A percentile compares a stretch with the other conserved stretches of the same genome.
phyloP scores from a whole-genome alignment of 345 rosid species.

The Viola odorata region DNA sequence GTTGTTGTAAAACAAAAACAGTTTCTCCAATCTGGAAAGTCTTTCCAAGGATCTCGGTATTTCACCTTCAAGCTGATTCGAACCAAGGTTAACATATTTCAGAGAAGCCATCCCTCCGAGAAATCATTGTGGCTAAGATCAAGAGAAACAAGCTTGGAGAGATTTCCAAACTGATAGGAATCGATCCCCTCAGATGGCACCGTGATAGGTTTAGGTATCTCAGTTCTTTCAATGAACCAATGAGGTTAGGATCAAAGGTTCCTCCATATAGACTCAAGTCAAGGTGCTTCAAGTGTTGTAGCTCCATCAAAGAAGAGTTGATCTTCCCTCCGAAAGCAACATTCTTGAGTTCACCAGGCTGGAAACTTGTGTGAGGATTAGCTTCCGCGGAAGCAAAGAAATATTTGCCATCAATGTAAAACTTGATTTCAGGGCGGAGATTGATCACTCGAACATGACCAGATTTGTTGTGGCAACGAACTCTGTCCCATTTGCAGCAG shows the following conservation, averaged over 20 bases:
- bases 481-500: conserved; percentile 9
- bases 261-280: not conserved
- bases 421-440: not conserved
- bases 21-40: not conserved
- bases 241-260: not conserved
- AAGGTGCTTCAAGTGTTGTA: conserved; percentile 3
- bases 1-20: not conserved
- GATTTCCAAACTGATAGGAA: not conserved
- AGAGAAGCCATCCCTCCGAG: not conserved
- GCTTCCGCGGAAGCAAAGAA: no score
- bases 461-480: conserved; percentile 1
- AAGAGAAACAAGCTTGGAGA: conserved; percentile 7
- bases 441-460: conserved; percentile 11
- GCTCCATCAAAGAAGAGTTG: conserved; percentile 2
- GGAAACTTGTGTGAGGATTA: no score
- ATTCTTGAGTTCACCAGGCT: not conserved
- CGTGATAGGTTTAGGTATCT: not conserved
- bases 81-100: not conserved
- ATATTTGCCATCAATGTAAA: not conserved
- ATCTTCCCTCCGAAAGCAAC: conserved; percentile 2
- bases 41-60: not conserved
- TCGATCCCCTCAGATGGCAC: not conserved
- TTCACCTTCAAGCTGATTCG: not conserved
- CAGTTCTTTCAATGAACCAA: not conserved
- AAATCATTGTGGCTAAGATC: not conserved